These are phyloP conservation scores for Candida dajiaensis DNA, from an alignment of 805 yeast genomes.

Conservation along the genomic window DNA sequence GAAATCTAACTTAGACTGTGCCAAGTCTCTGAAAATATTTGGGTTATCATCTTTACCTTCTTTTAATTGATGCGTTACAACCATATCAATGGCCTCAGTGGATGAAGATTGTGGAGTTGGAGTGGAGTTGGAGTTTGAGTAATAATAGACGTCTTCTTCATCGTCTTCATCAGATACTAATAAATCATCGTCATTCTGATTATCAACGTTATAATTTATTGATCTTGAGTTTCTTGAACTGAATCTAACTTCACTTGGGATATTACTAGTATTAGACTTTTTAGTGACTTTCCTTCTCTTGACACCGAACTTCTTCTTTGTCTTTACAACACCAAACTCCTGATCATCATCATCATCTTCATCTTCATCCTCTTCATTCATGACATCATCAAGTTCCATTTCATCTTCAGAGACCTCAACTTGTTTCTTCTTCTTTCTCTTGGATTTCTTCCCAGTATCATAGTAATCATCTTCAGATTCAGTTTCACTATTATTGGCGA, in stretches of 20 bases:
- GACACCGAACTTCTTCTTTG: conserved; percentile 21
- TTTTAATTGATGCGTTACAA: conserved; percentile 48
- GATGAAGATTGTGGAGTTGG: conserved; percentile 25
- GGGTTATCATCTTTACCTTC: conserved; percentile 29
- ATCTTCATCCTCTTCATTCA: conserved; percentile 24
- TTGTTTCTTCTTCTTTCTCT: conserved; percentile 25
- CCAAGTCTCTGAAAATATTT: conserved; percentile 30
- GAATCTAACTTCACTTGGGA: conserved; percentile 57
- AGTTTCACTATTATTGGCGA: conserved; percentile 16
- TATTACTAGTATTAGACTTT: conserved; percentile 14
- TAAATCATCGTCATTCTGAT: conserved; percentile 42
- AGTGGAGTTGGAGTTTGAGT: conserved; percentile 20
- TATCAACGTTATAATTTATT: conserved; percentile 76
- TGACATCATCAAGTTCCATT: conserved; percentile 23
- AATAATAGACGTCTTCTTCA: conserved; percentile 18
- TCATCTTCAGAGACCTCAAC: conserved; percentile 20
- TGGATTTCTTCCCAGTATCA: conserved; percentile 11
- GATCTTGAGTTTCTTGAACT: conserved; percentile 59
- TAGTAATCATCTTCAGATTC: conserved; percentile 25
- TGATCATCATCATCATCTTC: conserved; percentile 32
- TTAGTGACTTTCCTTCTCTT: conserved; percentile 16
- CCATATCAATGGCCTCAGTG: conserved; percentile 37
- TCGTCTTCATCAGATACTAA: conserved; percentile 29
- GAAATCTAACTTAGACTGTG: conserved; percentile 53
- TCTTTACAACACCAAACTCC: conserved; percentile 30